Evolutionary conservation across 2,329 filamentous ascomycete genomes (phyloP), one percentile per base, ranked within the genome.

Genomic region (Fusarium nisikadoi): DNA sequence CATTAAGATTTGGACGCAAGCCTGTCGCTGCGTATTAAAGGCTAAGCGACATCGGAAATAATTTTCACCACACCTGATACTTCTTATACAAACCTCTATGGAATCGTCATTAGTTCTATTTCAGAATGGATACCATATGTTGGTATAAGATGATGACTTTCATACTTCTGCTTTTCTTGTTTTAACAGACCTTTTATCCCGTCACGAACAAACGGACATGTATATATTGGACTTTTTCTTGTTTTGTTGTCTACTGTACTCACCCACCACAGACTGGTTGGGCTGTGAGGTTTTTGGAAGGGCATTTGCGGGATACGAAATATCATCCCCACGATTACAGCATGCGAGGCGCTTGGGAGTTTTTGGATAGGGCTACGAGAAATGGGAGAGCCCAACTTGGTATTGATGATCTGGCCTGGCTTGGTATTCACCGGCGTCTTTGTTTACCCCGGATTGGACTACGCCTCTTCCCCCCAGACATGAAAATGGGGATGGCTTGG

Each of bases 1-100:
- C 83, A 43, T 72, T 83, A 52, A 81, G 80, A 58, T 78, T 82
- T 38, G 79, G 80, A 10, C 81, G 76, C 45, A 74, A 76, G 53
- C 69, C 78, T 36, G 75, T 84, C 33, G 76, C 80, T 27, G 80
- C 82, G 20, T 83, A 82, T 62, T 85, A 71, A 77, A 33, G 46
- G 29, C 42, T 33, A 62, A 39, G 20, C 45, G 19, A 19, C 17
- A 55, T 38, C 39, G 25, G 54, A 49, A 36, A 29, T n/a, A 29
- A 43, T 41, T 31, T 45, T 38, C 47, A 59, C 29, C 38, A 39
- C 33, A 4, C 8, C 52, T 67, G 56, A 36, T 38, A 56, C 50
- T n/a, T 29, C 29, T 14, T 43, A 19, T 25, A 43, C 29, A 36
- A 54, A 46, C 25, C 25, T 41, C 25, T n/a, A 35, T 47, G 42